Percentiles rank a stretch among this genome's conserved stretches.
phyloP scores from a whole-genome alignment of 345 rosid species.

The Eucalyptus cloeziana region DNA sequence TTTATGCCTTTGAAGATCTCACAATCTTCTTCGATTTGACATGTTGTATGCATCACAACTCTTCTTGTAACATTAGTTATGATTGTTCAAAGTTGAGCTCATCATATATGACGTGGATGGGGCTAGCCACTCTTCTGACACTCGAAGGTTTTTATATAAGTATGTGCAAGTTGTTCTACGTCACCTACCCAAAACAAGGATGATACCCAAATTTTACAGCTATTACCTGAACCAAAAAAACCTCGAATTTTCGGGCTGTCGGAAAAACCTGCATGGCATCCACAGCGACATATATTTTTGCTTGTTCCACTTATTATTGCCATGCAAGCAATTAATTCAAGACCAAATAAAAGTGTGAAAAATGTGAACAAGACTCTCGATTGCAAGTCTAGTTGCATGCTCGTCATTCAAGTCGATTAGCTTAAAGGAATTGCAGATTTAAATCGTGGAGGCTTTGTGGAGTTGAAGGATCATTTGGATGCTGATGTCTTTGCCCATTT shows the following conservation, averaged over 20 bases:
- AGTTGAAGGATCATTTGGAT: not conserved
- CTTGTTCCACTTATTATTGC: not conserved
- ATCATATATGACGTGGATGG: not conserved
- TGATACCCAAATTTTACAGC: not conserved
- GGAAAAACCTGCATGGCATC: not conserved
- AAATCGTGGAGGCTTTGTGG: not conserved
- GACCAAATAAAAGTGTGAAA: not conserved
- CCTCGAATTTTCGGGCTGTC: not conserved
- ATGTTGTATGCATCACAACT: not conserved
- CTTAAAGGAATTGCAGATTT: not conserved
- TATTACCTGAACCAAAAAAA: not conserved
- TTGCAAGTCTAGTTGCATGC: not conserved
- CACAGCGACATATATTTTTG: not conserved
- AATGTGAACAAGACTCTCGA: not conserved
- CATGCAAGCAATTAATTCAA: no score
- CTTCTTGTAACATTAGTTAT: not conserved
- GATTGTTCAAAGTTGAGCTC: no score
- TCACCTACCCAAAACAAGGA: not conserved
- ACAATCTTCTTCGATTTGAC: not conserved
- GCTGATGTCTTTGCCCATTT: not conserved
- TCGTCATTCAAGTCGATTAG: not conserved
- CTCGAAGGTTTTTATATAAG: not conserved
- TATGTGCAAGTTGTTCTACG: not conserved
- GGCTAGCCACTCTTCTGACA: not conserved
- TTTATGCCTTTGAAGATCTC: not conserved